Percentiles rank a stretch among this genome's conserved stretches.
These are phyloP conservation scores for Pythium apleroticum DNA, from an alignment of 352 stramenopile species.

Conservation along the genomic window DNA sequence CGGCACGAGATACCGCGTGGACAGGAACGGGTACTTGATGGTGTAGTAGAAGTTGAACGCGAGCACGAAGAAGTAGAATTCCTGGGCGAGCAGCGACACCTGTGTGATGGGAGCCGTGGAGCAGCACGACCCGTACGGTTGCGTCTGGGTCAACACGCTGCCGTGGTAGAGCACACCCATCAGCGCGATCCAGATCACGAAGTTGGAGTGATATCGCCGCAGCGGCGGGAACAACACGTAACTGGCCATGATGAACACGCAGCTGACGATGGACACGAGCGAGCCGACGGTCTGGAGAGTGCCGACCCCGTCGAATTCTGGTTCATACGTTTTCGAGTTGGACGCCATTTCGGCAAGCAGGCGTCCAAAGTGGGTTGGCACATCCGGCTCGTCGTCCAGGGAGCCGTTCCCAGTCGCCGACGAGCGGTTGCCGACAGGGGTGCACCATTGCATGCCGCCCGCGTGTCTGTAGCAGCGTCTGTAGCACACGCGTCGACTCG, in stretches of 20 bases:
- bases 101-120: slow-evolving; percentile 62
- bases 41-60: slow-evolving; percentile 88
- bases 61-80: slow-evolving; percentile 86
- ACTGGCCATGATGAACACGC: slow-evolving; percentile 74
- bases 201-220: slow-evolving; percentile 73
- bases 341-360: not conserved
- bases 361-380: slow-evolving; percentile 13
- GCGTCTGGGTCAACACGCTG: slow-evolving; percentile 55
- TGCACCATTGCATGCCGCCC: slow-evolving; percentile 19
- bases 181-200: slow-evolving; percentile 81
- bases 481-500: not conserved
- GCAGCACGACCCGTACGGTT: slow-evolving; percentile 61
- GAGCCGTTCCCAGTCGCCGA: not conserved
- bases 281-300: slow-evolving; percentile 61
- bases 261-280: slow-evolving; percentile 70
- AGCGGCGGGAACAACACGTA: slow-evolving; percentile 83
- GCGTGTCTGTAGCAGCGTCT: not conserved
- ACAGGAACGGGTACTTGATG: slow-evolving; percentile 86
- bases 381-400: slow-evolving; percentile 8
- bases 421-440: slow-evolving; percentile 1
- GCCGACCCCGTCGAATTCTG: slow-evolving; percentile 54
- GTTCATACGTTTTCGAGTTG: slow-evolving; percentile 23
- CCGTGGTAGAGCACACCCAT: slow-evolving; percentile 82
- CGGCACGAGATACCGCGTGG: slow-evolving; percentile 59
- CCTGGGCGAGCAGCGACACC: slow-evolving; percentile 68